Evolutionary conservation across 2,329 filamentous ascomycete species (phyloP).

Genomic region (Cladosporium cucumerinum): DNA sequence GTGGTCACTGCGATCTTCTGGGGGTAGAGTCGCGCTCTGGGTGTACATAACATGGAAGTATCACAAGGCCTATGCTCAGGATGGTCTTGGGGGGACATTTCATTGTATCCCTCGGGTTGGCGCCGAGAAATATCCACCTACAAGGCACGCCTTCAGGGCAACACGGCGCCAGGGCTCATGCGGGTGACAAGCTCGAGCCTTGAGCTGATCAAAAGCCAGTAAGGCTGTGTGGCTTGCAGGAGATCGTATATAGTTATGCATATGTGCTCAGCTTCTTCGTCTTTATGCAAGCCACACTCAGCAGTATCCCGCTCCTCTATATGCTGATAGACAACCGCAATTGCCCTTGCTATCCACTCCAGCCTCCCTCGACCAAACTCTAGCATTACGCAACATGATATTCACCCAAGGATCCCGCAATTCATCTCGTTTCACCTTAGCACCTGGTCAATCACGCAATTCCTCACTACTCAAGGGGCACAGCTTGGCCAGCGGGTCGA

Average conservation of each 20-base stretch:
- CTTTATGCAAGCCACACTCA: not conserved
- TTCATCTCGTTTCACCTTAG: not conserved
- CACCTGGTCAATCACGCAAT: not conserved
- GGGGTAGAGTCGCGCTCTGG: not conserved
- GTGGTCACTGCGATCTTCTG: not conserved
- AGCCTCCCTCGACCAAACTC: not conserved
- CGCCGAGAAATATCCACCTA: slow-evolving; percentile 14
- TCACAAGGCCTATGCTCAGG: not conserved
- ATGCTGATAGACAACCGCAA: not conserved
- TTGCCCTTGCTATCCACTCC: not conserved
- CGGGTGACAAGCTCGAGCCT: not conserved
- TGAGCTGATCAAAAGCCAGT: not conserved
- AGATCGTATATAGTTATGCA: not conserved
- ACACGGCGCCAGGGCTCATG: not conserved
- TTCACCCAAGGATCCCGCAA: not conserved
- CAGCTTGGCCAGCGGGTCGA: not conserved
- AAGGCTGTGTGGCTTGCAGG: slow-evolving; percentile 3
- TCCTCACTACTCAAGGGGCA: not conserved
- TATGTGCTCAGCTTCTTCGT: not conserved
- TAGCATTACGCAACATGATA: not conserved
- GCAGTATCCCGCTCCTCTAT: not conserved
- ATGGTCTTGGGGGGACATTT: slow-evolving; percentile 6
- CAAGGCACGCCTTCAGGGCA: not conserved
- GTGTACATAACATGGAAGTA: slow-evolving; percentile 1
- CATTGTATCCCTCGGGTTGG: slow-evolving; percentile 14